A percentile compares a stretch with the other conserved stretches of the same genome.
phyloP scores from a whole-genome alignment of 2,329 filamentous ascomycete genomes.

The Xylariales sp. region DNA sequence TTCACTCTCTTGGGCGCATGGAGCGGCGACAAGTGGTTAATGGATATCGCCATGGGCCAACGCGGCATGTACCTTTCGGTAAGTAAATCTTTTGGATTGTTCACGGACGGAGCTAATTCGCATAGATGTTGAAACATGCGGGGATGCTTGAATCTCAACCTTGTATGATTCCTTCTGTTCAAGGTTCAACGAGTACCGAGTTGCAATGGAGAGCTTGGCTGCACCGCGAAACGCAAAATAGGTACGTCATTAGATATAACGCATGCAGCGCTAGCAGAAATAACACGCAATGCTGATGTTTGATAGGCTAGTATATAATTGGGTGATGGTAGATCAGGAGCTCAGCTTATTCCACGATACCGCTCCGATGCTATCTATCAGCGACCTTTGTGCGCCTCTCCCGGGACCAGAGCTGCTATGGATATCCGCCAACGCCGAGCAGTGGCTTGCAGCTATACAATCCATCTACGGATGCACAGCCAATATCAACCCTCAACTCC shows the following conservation, averaged over 20 bases:
- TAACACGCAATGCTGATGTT: slow-evolving; percentile 15
- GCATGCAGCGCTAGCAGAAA: slow-evolving; percentile 10
- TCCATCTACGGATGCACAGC: slow-evolving; percentile 49
- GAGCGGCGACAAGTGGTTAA: slow-evolving; percentile 74
- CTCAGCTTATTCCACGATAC: slow-evolving; percentile 62
- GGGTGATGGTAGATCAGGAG: slow-evolving; percentile 71
- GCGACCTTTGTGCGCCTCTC: slow-evolving; percentile 60
- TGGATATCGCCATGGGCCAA: slow-evolving; percentile 72
- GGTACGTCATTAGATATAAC: slow-evolving; percentile 45
- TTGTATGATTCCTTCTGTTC: slow-evolving; percentile 38
- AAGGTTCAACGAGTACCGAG: slow-evolving; percentile 38
- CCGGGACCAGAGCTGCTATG: slow-evolving; percentile 59
- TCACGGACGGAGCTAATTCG: slow-evolving; percentile 9
- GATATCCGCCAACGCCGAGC: slow-evolving; percentile 51
- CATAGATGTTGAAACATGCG: slow-evolving; percentile 63
- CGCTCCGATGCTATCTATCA: slow-evolving; percentile 58
- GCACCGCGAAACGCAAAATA: slow-evolving; percentile 57
- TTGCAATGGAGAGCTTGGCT: slow-evolving; percentile 61
- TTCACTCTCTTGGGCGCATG: slow-evolving; percentile 66
- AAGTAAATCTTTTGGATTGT: slow-evolving; percentile 19
- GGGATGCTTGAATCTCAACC: slow-evolving; percentile 57
- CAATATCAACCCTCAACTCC: slow-evolving; percentile 45
- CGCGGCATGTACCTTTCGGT: slow-evolving; percentile 66
- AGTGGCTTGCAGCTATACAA: slow-evolving; percentile 58
- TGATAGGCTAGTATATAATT: slow-evolving; percentile 62